phyloP scores from a whole-genome alignment of 1,139 yeast genomes.

The Scheffersomyces illinoinensis region DNA sequence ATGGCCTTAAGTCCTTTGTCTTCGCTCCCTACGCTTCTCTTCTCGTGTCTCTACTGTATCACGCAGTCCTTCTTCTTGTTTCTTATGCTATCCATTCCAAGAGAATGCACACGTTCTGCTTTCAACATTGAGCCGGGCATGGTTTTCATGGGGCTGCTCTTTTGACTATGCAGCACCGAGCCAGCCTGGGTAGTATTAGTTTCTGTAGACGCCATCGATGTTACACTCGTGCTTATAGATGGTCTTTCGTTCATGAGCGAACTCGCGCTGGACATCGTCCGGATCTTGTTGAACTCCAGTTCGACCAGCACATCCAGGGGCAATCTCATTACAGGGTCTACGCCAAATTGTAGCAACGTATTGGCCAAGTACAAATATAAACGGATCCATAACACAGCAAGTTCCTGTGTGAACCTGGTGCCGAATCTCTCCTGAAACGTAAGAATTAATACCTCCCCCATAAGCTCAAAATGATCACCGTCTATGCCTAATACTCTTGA shows the following conservation, averaged over 20 bases:
- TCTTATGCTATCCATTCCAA: neutral
- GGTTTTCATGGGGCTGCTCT: neutral
- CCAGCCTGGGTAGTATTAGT: neutral
- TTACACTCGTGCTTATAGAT: neutral
- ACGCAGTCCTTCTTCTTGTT: constrained; percentile 35
- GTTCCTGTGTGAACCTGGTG: constrained; percentile 44
- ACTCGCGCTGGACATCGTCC: neutral
- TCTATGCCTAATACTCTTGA: constrained; percentile 75
- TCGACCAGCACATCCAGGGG: neutral
- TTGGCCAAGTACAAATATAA: constrained; percentile 64
- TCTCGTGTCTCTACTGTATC: constrained; percentile 5
- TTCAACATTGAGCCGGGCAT: neutral
- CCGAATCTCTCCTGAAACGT: constrained; percentile 73
- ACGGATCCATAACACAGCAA: constrained; percentile 74
- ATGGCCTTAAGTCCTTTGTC: neutral
- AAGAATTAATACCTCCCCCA: constrained; percentile 76
- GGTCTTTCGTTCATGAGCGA: constrained; percentile 1
- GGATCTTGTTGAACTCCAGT: neutral
- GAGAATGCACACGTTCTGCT: neutral
- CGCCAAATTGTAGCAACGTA: constrained; percentile 61
- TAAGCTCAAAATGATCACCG: constrained; percentile 68
- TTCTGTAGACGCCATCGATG: neutral
- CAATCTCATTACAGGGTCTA: constrained; percentile 53
- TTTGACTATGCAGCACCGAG: neutral
- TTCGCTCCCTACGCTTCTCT: neutral